Percentiles rank a stretch among this genome's conserved stretches.
These are phyloP conservation scores for Eucalyptus decipiens DNA, from an alignment of 345 rosid genomes.

Conservation along the genomic window DNA sequence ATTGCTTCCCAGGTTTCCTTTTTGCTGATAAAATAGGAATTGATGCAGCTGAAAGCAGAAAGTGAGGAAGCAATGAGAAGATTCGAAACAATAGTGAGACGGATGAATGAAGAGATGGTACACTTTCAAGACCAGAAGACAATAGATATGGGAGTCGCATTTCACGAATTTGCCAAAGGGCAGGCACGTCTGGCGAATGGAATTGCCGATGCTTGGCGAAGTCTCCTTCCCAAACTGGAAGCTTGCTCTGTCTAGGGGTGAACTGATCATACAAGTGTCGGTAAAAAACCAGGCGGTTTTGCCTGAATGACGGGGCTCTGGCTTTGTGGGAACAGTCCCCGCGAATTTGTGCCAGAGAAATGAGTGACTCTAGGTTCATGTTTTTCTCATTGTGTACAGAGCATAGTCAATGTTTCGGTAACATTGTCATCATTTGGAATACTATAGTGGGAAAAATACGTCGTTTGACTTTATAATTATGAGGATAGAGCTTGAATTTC, in stretches of 20 bases:
- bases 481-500: background rate
- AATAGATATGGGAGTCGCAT: conserved; percentile 73
- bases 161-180: conserved; percentile 89
- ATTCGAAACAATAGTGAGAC: conserved; percentile 62
- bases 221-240: conserved; percentile 95
- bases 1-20: background rate
- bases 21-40: background rate
- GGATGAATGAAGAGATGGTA: conserved; percentile 84
- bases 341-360: background rate
- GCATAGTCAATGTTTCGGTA: background rate
- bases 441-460: background rate
- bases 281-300: background rate
- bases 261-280: background rate
- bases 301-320: background rate
- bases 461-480: background rate
- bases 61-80: conserved; percentile 70
- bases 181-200: conserved; percentile 81
- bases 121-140: conserved; percentile 92
- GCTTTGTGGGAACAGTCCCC: background rate
- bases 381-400: background rate
- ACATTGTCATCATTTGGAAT: background rate
- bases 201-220: conserved; percentile 90
- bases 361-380: background rate
- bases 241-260: conserved; percentile 26
- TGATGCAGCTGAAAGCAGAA: conserved; percentile 65